Conservation (phyloP, 2,329 filamentous ascomycete species). For the Alternaria hordeiaustralica region DNA sequence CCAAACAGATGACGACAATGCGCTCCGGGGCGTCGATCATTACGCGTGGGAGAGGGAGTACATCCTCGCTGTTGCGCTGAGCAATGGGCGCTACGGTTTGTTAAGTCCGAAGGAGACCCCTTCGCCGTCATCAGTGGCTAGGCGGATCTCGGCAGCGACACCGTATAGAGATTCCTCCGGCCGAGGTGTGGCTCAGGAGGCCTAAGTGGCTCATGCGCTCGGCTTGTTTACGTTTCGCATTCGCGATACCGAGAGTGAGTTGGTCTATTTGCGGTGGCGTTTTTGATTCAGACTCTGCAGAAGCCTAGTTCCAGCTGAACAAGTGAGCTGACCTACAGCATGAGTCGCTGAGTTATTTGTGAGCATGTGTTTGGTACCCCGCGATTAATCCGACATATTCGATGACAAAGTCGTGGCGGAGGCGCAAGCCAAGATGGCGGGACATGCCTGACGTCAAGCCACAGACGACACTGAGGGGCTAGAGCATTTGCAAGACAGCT, state of each 20-base stretch:
- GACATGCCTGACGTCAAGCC: neutral
- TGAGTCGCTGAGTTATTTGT: neutral
- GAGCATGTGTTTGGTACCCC: neutral
- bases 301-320: neutral
- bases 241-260: neutral
- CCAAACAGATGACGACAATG: neutral
- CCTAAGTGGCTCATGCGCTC: neutral
- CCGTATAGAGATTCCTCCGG: neutral
- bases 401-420: neutral
- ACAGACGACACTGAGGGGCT: neutral
- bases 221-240: neutral
- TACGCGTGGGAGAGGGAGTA: neutral
- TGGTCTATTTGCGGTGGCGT: neutral
- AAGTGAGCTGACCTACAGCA: neutral
- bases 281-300: neutral
- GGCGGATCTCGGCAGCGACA: constrained; percentile 5
- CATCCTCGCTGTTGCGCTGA: neutral
- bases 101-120: neutral
- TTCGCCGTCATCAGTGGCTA: neutral
- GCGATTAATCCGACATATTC: neutral
- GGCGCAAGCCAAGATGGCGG: neutral
- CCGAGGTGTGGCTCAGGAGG: neutral
- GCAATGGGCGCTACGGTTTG: neutral
- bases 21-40: neutral
- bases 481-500: neutral